Conservation (phyloP, 176 grass and related monocot genomes). For the Saccharum spontaneum region DNA sequence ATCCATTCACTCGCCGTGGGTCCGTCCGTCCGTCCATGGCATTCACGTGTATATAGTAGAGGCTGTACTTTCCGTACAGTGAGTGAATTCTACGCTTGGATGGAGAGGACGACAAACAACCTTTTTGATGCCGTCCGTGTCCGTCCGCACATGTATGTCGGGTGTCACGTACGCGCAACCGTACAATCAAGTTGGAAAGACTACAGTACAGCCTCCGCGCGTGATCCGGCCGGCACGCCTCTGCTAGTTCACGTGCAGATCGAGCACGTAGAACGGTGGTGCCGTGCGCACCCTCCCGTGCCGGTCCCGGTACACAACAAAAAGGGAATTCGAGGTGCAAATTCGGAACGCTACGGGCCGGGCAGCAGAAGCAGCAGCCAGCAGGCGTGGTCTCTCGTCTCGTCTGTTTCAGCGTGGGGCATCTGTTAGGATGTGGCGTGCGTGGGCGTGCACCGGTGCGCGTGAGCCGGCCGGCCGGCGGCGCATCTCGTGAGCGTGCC, state of each 20-base stretch:
- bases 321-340: background rate
- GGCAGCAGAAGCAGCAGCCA: background rate
- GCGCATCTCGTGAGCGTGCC: constrained; percentile 33
- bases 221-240: background rate
- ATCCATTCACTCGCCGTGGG: background rate
- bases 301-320: background rate
- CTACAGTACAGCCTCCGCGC: background rate
- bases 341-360: background rate
- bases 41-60: background rate
- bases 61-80: background rate
- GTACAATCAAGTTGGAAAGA: background rate
- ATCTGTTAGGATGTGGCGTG: background rate
- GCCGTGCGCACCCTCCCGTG: background rate
- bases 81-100: background rate
- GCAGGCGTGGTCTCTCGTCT: background rate
- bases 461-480: constrained; percentile 23
- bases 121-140: background rate
- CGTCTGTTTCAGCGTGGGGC: background rate
- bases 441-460: constrained; percentile 9
- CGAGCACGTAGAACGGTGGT: background rate
- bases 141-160: constrained; percentile 18
- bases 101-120: background rate
- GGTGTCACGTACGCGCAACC: background rate
- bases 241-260: constrained; percentile 30
- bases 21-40: background rate